Base-by-base conservation (phyloP, 108 stramenopile species). In the Aurantiochytrium sp. region DNA sequence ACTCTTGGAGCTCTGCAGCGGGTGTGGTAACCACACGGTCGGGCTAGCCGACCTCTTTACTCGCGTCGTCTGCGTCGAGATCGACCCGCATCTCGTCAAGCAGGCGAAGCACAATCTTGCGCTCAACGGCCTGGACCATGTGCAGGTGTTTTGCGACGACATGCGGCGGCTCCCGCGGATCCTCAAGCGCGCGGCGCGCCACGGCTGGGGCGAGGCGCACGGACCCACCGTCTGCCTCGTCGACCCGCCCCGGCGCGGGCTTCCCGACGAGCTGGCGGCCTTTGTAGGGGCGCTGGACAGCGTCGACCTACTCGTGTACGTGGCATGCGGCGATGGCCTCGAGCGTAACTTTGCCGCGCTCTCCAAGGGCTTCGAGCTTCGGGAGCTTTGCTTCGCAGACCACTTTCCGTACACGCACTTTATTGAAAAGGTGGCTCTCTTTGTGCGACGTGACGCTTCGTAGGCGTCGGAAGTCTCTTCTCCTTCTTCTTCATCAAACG, bases 371-470 rank as follows among this genome's bases (percentile, higher is more conserved):
- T 81, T 81, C 32, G 42, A 81, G 24, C 39, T 81, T 15, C 42
- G 24, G 2, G 42, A 81, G 27, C 17, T 81, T 6, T 81, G 73
- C 32, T 48, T 81, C 27, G 73, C 73, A 2, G 73, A 81, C 73
- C 73, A 81, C 39, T 81, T 81, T 81, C 42, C 73, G 12, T 81
- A 48, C 73, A 81, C 73, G 1, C 73, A 81, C 32, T 81, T 81
- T 24, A 41, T 81, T 41, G 73, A 81, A 30, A 81, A 81, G 73
- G 30, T 81, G n/a, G 73, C 73, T 15, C 6, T 81, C 36, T 81
- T 81, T 48, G 34, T 19, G 59, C 59, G 59, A 10, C 50, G 50
- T 8, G 50, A 17, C 50, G n/a, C n/a, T n/a, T n/a, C n/a, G n/a
- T n/a, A n/a, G n/a, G n/a, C n/a, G n/a, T n/a, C n/a, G n/a, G 17